Evolutionary conservation across 2,329 filamentous ascomycete species (phyloP).

Genomic region (Cladosporium colombiae): DNA sequence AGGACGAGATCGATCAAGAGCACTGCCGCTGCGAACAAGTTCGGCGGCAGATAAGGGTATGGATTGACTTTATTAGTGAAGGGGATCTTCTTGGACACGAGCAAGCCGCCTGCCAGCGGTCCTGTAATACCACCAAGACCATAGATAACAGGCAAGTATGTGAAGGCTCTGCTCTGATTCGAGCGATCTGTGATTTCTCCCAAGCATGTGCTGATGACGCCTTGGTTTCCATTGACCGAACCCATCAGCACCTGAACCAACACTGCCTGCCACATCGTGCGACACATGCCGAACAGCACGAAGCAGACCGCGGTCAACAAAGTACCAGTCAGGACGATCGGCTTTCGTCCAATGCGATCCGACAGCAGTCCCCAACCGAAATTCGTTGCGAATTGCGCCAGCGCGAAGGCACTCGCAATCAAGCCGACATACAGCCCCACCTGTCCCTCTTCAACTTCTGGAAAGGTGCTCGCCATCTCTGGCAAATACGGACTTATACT

Average conservation of each 20-base stretch:
- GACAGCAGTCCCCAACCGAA: conserved; percentile 87
- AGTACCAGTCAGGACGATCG: conserved; percentile 79
- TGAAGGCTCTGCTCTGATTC: conserved; percentile 92
- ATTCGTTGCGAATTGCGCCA: conserved; percentile 90
- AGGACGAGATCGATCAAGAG: conserved; percentile 72
- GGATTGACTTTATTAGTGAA: conserved; percentile 55
- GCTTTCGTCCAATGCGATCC: conserved; percentile 77
- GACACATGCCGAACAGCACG: conserved; percentile 82
- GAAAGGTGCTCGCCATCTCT: conserved; percentile 84
- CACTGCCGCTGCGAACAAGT: conserved; percentile 73
- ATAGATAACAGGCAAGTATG: conserved; percentile 94
- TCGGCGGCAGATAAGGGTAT: conserved; percentile 84
- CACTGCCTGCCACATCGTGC: conserved; percentile 78
- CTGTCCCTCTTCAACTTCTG: conserved; percentile 69
- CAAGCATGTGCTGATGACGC: conserved; percentile 87
- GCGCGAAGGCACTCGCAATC: conserved; percentile 85
- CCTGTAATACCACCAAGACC: conserved; percentile 91
- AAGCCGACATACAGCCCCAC: conserved; percentile 87
- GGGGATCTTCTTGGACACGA: conserved; percentile 67
- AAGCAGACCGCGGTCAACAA: conserved; percentile 81
- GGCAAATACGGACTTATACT: conserved; percentile 95
- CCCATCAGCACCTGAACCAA: conserved; percentile 89
- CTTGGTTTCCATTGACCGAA: conserved; percentile 90
- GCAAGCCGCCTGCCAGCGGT: conserved; percentile 81
- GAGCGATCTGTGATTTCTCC: conserved; percentile 93